Conservation (phyloP, 1,284 basidiomycete species). For the Cryptococcus maquisensis region DNA sequence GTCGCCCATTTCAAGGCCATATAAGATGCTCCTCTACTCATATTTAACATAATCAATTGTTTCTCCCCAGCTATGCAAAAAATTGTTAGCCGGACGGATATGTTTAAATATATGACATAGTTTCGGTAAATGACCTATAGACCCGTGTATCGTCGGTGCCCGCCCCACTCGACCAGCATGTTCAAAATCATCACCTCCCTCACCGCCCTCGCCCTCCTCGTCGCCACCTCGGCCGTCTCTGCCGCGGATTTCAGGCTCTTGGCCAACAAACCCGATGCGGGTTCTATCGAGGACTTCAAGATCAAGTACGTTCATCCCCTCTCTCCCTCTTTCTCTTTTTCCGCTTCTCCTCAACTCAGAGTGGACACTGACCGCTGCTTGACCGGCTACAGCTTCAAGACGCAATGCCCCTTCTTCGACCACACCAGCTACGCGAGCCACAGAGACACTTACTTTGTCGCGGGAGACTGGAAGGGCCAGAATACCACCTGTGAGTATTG, state of each 20-base stretch:
- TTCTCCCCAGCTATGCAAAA: no score
- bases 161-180: constrained; percentile 4
- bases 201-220: background rate
- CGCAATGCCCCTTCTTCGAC: constrained; percentile 9
- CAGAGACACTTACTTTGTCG: background rate
- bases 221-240: background rate
- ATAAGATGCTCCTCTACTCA: constrained; percentile 24
- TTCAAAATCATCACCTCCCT: no score
- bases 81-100: no score
- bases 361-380: background rate
- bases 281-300: constrained; percentile 8
- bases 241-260: constrained; percentile 3
- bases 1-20: constrained; percentile 21
- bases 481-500: constrained; percentile 7
- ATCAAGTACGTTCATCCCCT: background rate
- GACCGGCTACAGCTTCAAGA: constrained; percentile 2
- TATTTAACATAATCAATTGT: constrained; percentile 6
- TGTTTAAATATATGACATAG: constrained; percentile 20
- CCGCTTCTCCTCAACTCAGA: background rate
- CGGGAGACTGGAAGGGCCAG: constrained; percentile 8
- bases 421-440: background rate
- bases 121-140: constrained; percentile 31
- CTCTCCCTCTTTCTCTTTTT: background rate
- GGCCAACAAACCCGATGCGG: constrained; percentile 6
- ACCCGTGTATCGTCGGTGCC: constrained; percentile 36